Percentiles rank a stretch among this genome's conserved stretches.
phyloP scores from a whole-genome alignment of 2,329 filamentous ascomycete species.

The Ceratocystis ficicola region DNA sequence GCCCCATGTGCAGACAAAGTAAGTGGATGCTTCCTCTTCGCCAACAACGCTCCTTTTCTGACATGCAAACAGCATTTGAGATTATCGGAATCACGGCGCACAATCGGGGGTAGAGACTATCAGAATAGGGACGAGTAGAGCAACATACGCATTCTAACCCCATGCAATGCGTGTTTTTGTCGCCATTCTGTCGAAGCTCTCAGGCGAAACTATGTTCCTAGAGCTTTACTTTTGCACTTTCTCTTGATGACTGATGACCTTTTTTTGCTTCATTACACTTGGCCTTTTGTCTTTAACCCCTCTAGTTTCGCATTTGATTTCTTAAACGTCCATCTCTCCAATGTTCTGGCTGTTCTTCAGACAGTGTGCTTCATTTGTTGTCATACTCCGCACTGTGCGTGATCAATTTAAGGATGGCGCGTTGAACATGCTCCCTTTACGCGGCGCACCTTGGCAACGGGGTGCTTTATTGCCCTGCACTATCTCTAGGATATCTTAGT shows the following conservation, averaged over 20 bases:
- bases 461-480: not conserved
- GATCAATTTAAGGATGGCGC: slow-evolving; percentile 13
- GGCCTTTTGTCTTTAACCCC: not conserved
- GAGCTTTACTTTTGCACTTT: not conserved
- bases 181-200: too few relatives aligned
- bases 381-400: slow-evolving; percentile 13
- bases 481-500: too few relatives aligned
- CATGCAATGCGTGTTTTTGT: too few relatives aligned
- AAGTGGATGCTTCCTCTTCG: slow-evolving; percentile 27
- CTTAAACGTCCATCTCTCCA: not conserved
- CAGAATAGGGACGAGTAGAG: not conserved
- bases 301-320: not conserved
- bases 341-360: not conserved
- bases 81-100: not conserved
- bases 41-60: not conserved
- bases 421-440: not conserved
- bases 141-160: too few relatives aligned
- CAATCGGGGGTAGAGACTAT: not conserved
- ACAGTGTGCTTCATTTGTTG: not conserved
- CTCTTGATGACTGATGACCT: slow-evolving; percentile 5
- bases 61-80: slow-evolving; percentile 17
- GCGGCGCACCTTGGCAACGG: slow-evolving; percentile 14
- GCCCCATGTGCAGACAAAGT: slow-evolving; percentile 97
- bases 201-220: not conserved
- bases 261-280: not conserved